Evolutionary conservation across 1,284 basidiomycete genomes (phyloP).

Genomic region (Chondrostereum purpureum): DNA sequence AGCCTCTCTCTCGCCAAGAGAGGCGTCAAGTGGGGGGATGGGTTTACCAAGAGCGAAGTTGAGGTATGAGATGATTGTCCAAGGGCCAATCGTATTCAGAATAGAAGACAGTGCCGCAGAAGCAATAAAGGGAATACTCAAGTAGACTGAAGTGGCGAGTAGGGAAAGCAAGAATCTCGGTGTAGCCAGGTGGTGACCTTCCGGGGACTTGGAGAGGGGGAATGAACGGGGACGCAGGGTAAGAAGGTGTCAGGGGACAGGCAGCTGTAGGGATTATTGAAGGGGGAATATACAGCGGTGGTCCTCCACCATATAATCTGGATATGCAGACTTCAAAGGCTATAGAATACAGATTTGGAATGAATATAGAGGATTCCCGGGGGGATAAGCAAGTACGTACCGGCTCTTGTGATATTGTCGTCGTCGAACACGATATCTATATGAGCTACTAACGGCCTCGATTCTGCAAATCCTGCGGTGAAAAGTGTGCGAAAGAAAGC

Average conservation of each 20-base stretch:
- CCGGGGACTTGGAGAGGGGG: constrained; percentile 29
- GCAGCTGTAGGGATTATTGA: constrained; percentile 58
- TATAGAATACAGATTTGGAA: no score
- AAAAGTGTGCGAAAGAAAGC: constrained; percentile 84
- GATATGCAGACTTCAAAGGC: constrained; percentile 79
- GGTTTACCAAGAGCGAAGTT: constrained; percentile 78
- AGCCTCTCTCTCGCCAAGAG: constrained; percentile 44
- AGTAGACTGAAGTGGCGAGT: constrained; percentile 80
- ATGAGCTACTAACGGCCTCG: constrained; percentile 25
- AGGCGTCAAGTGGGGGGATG: constrained; percentile 41
- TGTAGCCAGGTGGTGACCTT: constrained; percentile 64
- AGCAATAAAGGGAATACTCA: constrained; percentile 75
- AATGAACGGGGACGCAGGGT: constrained; percentile 37
- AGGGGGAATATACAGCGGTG: constrained; percentile 61
- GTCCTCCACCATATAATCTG: constrained; percentile 81
- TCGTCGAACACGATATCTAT: constrained; percentile 77
- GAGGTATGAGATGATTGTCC: constrained; percentile 74
- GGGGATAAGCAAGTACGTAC: constrained; percentile 33
- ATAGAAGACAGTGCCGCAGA: constrained; percentile 71
- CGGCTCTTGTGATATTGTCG: constrained; percentile 78
- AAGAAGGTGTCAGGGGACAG: constrained; percentile 60
- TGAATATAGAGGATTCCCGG: neutral
- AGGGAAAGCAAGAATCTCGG: constrained; percentile 83
- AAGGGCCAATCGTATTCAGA: constrained; percentile 73
- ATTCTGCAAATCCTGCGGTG: constrained; percentile 74